Evolutionary conservation across 164 flowering plant species (phyloP).

Genomic region (Vitis vinifera): DNA sequence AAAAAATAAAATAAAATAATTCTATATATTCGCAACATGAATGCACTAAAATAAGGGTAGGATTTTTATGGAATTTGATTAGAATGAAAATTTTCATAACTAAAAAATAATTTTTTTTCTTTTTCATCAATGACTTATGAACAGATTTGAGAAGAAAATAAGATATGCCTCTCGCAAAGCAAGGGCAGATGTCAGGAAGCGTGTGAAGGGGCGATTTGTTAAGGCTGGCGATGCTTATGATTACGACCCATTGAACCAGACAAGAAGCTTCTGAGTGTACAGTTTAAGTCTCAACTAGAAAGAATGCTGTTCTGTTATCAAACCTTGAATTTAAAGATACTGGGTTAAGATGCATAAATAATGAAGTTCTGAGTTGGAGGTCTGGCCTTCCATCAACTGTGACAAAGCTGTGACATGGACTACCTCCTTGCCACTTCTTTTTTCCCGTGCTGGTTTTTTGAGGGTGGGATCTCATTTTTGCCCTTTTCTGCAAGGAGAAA

Average conservation of each 20-base stretch:
- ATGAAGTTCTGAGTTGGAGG: background rate
- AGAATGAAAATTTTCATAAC: background rate
- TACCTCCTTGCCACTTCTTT: background rate
- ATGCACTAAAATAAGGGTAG: too few relatives aligned
- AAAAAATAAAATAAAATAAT: too few relatives aligned
- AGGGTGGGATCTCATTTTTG: background rate
- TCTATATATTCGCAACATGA: too few relatives aligned
- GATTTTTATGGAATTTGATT: too few relatives aligned
- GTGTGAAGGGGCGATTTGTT: conserved; percentile 64
- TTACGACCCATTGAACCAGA: conserved; percentile 47
- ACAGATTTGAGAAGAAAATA: conserved; percentile 62
- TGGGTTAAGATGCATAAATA: background rate
- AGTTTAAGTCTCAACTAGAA: background rate
- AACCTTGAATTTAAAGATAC: background rate
- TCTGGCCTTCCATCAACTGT: background rate
- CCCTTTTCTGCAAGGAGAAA: background rate
- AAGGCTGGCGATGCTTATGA: conserved; percentile 66
- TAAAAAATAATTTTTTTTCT: background rate
- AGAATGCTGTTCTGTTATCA: background rate
- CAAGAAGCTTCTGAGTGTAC: conserved; percentile 42
- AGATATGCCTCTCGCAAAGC: conserved; percentile 63
- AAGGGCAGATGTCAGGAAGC: conserved; percentile 54
- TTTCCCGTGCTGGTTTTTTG: background rate
- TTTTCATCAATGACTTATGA: background rate
- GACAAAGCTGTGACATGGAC: background rate